Conservation (phyloP, 2,329 filamentous ascomycete species). For the Amylocarpus encephaloides region DNA sequence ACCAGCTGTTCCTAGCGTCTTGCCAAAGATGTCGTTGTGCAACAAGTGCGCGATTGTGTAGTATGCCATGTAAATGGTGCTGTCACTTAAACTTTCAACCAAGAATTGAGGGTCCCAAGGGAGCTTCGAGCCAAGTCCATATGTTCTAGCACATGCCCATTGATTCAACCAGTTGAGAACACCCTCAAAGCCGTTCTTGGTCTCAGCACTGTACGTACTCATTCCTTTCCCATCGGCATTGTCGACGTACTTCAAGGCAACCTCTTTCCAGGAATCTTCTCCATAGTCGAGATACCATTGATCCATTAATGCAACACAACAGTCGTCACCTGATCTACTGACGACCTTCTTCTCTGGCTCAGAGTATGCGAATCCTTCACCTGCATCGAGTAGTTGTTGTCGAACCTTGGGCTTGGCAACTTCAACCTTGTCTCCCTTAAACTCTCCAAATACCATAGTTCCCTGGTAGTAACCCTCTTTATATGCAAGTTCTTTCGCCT, state of each 20-base stretch:
- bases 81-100: slow-evolving; percentile 88
- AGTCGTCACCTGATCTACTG: slow-evolving; percentile 84
- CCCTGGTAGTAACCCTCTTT: slow-evolving; percentile 98
- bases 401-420: slow-evolving; percentile 81
- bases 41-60: slow-evolving; percentile 63
- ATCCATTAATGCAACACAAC: slow-evolving; percentile 85
- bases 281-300: slow-evolving; percentile 99
- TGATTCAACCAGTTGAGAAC: slow-evolving; percentile 89
- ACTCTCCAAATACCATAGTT: slow-evolving; percentile 79
- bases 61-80: slow-evolving; percentile 85
- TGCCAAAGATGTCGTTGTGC: slow-evolving; percentile 82
- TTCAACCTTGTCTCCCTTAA: slow-evolving; percentile 80
- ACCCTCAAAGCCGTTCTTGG: slow-evolving; percentile 73
- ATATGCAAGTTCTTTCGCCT: slow-evolving; percentile 95
- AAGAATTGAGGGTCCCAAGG: slow-evolving; percentile 90
- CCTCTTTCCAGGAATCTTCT: slow-evolving; percentile 76
- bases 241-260: slow-evolving; percentile 65
- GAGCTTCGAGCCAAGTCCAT: slow-evolving; percentile 86
- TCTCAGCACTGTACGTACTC: slow-evolving; percentile 74
- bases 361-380: slow-evolving; percentile 82
- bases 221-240: slow-evolving; percentile 60
- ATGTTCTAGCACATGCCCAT: slow-evolving; percentile 91
- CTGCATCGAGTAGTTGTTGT: slow-evolving; percentile 66
- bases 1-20: slow-evolving; percentile 58
- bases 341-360: slow-evolving; percentile 89